Conservation (phyloP, 768 basidiomycete species). For the Clavaria fumosa region DNA sequence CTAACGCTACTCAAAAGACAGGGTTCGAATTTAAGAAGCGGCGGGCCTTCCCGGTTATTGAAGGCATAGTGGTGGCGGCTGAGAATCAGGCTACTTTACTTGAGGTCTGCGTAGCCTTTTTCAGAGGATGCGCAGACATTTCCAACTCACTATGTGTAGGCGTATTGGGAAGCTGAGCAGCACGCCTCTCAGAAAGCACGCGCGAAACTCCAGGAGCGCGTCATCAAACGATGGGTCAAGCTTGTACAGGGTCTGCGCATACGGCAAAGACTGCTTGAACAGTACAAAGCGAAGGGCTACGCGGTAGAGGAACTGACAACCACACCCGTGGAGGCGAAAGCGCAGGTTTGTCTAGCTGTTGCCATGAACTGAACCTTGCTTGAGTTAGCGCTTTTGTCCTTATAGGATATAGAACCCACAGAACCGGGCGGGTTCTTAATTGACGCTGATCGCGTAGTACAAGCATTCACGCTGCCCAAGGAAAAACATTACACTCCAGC, state of each 20-base stretch:
- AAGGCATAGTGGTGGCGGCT: constrained; percentile 74
- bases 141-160: constrained; percentile 33
- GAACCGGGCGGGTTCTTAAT: constrained; percentile 44
- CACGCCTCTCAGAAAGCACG: constrained; percentile 64
- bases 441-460: constrained; percentile 56
- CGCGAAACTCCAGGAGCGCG: constrained; percentile 60
- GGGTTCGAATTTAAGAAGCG: constrained; percentile 96
- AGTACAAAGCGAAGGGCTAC: constrained; percentile 37
- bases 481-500: constrained; percentile 24
- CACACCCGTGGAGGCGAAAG: constrained; percentile 7
- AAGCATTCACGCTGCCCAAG: constrained; percentile 56
- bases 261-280: constrained; percentile 62
- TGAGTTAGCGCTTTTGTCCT: too few relatives aligned
- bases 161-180: constrained; percentile 71
- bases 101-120: constrained; percentile 37
- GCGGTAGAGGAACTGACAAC: constrained; percentile 9
- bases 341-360: too few relatives aligned
- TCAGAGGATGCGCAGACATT: too few relatives aligned
- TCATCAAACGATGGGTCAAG: constrained; percentile 76
- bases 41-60: constrained; percentile 68
- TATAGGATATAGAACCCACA: too few relatives aligned
- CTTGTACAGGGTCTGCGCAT: constrained; percentile 83
- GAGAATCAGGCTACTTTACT: constrained; percentile 63
- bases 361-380: too few relatives aligned
- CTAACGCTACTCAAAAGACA: constrained; percentile 38